phyloP scores from a whole-genome alignment of 169 alveolate genomes.

The Cryptosporidium sp. region DNA sequence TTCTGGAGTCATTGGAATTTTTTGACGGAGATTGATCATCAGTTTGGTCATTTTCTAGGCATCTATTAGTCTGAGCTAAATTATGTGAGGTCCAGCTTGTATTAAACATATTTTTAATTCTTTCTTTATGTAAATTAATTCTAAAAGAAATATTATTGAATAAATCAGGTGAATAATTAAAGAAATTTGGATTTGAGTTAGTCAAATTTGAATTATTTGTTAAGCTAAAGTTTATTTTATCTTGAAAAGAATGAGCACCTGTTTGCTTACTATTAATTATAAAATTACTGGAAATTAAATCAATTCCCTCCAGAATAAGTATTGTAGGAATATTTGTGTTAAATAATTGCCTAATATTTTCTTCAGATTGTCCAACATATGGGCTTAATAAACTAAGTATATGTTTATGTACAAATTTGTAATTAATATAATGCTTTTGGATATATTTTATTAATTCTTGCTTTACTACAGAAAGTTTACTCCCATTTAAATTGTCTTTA shows the following conservation, averaged over 20 bases:
- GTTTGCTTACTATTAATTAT: background rate
- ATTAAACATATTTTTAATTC: conserved; percentile 8
- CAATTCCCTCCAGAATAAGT: conserved; percentile 55
- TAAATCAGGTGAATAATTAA: background rate
- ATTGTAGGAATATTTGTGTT: conserved; percentile 15
- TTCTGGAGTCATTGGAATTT: conserved; percentile 25
- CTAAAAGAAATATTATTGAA: conserved; percentile 9
- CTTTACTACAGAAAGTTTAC: conserved; percentile 22
- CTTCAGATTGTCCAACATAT: conserved; percentile 67
- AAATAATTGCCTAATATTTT: conserved; percentile 29
- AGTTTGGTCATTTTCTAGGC: background rate
- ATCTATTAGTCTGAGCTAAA: background rate
- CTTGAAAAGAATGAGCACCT: no score
- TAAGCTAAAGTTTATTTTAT: background rate
- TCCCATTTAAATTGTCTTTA: background rate
- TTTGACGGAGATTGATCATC: background rate
- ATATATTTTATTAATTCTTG: conserved; percentile 7
- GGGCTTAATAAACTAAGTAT: conserved; percentile 45
- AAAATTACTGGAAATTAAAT: conserved; percentile 4
- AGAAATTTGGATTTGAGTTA: background rate
- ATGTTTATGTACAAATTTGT: conserved; percentile 6
- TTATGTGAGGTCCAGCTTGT: background rate
- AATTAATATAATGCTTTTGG: conserved; percentile 12
- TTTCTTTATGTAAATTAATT: background rate
- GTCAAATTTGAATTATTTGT: background rate